These are phyloP conservation scores for Neobulgaria alba DNA, from an alignment of 2,329 filamentous ascomycete species.

Conservation along the genomic window DNA sequence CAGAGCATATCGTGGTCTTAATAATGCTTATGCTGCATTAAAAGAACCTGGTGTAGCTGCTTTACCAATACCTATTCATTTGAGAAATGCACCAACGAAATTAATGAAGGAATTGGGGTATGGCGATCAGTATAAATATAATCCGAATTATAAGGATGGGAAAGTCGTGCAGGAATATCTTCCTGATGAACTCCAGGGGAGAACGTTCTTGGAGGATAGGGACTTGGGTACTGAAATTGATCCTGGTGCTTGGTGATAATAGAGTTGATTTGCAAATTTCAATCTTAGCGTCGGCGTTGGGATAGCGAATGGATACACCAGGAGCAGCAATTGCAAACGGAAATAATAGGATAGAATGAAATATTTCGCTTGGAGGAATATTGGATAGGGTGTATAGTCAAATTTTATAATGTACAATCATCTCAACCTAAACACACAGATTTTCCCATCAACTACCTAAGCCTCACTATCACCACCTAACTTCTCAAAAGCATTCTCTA, in stretches of 20 bases:
- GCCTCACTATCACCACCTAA: slow-evolving; percentile 17
- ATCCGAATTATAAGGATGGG: slow-evolving; percentile 79
- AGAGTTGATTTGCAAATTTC: too few species aligned
- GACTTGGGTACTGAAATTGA: slow-evolving; percentile 77
- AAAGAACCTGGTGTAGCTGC: slow-evolving; percentile 75
- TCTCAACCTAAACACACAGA: too few species aligned
- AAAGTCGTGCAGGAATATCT: slow-evolving; percentile 81
- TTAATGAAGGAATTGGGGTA: slow-evolving; percentile 91
- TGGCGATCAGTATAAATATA: slow-evolving; percentile 91
- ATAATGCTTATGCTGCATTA: slow-evolving; percentile 70
- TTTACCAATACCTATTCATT: slow-evolving; percentile 74
- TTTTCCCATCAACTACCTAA: slow-evolving; percentile 3
- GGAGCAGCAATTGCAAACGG: too few species aligned
- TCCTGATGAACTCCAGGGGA: slow-evolving; percentile 64
- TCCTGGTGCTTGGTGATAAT: slow-evolving; percentile 34
- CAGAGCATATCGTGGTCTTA: slow-evolving; percentile 72
- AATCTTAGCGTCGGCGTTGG: too few species aligned
- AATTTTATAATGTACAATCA: too few species aligned
- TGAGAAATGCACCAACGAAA: slow-evolving; percentile 85
- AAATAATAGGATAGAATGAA: too few species aligned
- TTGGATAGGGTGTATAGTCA: not conserved
- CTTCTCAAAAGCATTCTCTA: slow-evolving; percentile 16
- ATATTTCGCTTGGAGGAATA: too few species aligned
- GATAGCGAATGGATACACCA: too few species aligned
- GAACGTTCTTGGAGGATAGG: slow-evolving; percentile 67